Evolutionary conservation across 2,329 filamentous ascomycete species (phyloP), one percentile per base, ranked within the genome.

Genomic region (Bimuria novae-zelandiae): DNA sequence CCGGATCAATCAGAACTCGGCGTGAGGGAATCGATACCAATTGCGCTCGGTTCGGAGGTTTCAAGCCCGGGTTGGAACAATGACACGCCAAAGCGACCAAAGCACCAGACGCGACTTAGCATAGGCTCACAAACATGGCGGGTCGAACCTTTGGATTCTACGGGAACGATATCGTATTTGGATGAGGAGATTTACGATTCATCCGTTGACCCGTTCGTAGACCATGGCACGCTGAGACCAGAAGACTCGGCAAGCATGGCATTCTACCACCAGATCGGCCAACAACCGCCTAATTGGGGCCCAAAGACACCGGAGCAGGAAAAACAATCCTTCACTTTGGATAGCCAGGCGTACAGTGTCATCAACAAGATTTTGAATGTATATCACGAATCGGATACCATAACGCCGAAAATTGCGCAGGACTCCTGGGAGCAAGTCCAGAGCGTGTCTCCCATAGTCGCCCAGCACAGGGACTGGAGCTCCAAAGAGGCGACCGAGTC

Each of bases 11-110:
- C 79, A 1, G 79, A 81, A 25, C 62, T 75, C 35, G 79, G 82
- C 36, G 79, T 83, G 47, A 74, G 76, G 52, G 81, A 82, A 56
- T 83, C 82, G 4, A 81, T 84, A 49, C 79, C 80, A 36, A 82
- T 84, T 41, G 80, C 84, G 76, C 73, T 84, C 35, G 72, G 77
- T 21, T 73, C 76, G 12, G 67, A 72, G 25, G 77, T 80, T 1
- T 69, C 75, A n/a, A 52, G 53, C 14, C 29, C 57, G 16, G 52
- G 48, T 22, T 59, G 61, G 58, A 40, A 37, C 27, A 14, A 21
- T 27, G n/a, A 29, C 3, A 14, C 51, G 22, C 37, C 43, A 14
- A 44, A 19, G 3, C 55, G 47, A 4, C 35, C 49, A 30, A 25
- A 19, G 59, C 45, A 58, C 17, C 55, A 58, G 23, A 57, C 56